A percentile compares a stretch with the other conserved stretches of the same genome.
Evolutionary conservation across 169 alveolate species (phyloP).

Genomic region (Plasmodium knowlesi): DNA sequence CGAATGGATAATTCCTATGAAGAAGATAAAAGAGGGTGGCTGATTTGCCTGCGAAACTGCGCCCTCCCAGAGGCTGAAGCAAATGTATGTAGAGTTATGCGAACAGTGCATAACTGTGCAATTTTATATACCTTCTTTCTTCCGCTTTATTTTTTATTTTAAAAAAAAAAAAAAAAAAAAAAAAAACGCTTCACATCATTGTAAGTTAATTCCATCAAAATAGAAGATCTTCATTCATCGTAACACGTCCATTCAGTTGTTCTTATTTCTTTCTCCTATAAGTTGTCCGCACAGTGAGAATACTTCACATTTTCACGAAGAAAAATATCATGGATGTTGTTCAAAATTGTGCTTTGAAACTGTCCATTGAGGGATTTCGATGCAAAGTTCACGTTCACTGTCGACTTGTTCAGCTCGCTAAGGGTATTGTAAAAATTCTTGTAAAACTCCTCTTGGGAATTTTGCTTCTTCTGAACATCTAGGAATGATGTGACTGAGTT

Average conservation of each 20-base stretch:
- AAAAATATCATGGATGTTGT: background rate
- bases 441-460: conserved; percentile 1
- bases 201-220: background rate
- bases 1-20: background rate
- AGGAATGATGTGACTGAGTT: conserved; percentile 2
- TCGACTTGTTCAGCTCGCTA: background rate
- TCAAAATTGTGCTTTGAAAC: background rate
- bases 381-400: background rate
- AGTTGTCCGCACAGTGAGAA: background rate
- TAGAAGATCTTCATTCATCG: background rate
- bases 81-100: background rate
- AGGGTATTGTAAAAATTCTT: background rate
- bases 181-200: background rate
- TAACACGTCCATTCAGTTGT: too few relatives aligned
- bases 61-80: background rate
- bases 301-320: background rate
- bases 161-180: background rate
- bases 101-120: background rate
- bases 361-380: background rate
- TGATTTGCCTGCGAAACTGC: background rate
- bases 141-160: background rate
- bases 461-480: conserved; percentile 1
- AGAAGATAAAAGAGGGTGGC: background rate
- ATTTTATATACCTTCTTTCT: background rate
- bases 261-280: background rate